Evolutionary conservation across 2,329 filamentous ascomycete genomes (phyloP), one percentile per base, ranked within the genome.

Genomic region (Pseudogymnoascus sp.): DNA sequence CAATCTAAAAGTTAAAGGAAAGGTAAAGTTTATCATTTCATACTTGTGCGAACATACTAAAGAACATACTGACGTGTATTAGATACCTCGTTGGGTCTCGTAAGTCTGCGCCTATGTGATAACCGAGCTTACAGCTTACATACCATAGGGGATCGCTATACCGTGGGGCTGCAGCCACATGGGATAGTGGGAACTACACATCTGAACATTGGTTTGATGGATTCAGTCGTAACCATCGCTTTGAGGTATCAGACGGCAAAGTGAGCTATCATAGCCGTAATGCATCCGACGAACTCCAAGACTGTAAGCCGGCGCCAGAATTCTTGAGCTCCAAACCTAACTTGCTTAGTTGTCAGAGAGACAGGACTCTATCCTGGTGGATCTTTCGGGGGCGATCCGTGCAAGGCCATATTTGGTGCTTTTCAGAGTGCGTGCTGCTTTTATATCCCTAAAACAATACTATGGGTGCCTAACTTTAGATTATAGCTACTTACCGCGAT

Each of bases 141-240:
- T 33, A 12, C 5, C 6, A 19, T 19, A 56, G 50, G 7, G 50
- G 50, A 2, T 56, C 50, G 19, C 14, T 56, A 10, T 56, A 56
- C 5, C 50, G 50, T 33, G 50, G 50, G 2, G 50, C 50, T 7
- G 26, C 50, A 33, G 50, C 50, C n/a, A 56, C 50, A 56, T 56
- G 50, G 50, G 28, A 56, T n/a, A 56, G 5, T 56, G 50, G 50
- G 2, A 56, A 56, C 26, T 56, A 56, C n/a, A 56, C 50, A 7
- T 3, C 26, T 12, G 50, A 56, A 56, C 90, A 93, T 73, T 93
- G 90, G 90, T 95, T 95, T 68, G 90, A 95, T 70, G 88, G 88
- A 6, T 85, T 91, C 63, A 82, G 85, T 4, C 83, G 89, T 62
- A 79, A 84, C 0, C 89, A 93, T 74, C 85, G 84, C 35, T 93